Evolutionary conservation across 2,329 filamentous ascomycete species (phyloP).

Genomic region (Diaporthe amygdali): DNA sequence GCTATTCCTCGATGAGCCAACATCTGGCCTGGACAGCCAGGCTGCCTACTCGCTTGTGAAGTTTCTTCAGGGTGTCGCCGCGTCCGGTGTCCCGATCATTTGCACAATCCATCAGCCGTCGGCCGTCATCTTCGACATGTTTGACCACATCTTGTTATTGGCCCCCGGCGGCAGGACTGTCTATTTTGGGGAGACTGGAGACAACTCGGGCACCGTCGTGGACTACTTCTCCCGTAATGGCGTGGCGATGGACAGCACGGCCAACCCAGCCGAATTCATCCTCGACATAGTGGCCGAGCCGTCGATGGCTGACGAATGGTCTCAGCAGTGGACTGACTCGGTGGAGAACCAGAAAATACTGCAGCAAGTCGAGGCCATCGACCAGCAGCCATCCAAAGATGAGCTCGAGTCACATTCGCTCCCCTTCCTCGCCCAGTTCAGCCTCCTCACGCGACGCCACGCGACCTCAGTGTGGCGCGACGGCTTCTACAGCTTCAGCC

Average conservation of each 20-base stretch:
- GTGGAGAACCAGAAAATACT: not conserved
- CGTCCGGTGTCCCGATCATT: constrained; percentile 46
- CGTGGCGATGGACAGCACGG: constrained; percentile 61
- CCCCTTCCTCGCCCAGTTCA: not conserved
- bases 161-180: constrained; percentile 59
- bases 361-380: not conserved
- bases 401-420: not conserved
- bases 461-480: not conserved
- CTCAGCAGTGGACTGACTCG: not conserved
- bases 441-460: not conserved
- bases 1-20: constrained; percentile 78
- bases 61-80: constrained; percentile 68
- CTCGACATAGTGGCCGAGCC: constrained; percentile 62
- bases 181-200: constrained; percentile 61
- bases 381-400: not conserved
- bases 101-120: constrained; percentile 52
- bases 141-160: constrained; percentile 60
- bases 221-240: constrained; percentile 72
- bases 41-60: constrained; percentile 75
- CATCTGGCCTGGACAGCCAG: constrained; percentile 74
- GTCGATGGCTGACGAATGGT: constrained; percentile 32
- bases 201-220: constrained; percentile 54
- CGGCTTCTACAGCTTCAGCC: not conserved
- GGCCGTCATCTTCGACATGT: constrained; percentile 45
- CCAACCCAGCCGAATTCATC: constrained; percentile 81